Evolutionary conservation across 129 eudicot species (phyloP), one percentile per base, ranked within the genome.

Genomic region (Sambucus nigra): DNA sequence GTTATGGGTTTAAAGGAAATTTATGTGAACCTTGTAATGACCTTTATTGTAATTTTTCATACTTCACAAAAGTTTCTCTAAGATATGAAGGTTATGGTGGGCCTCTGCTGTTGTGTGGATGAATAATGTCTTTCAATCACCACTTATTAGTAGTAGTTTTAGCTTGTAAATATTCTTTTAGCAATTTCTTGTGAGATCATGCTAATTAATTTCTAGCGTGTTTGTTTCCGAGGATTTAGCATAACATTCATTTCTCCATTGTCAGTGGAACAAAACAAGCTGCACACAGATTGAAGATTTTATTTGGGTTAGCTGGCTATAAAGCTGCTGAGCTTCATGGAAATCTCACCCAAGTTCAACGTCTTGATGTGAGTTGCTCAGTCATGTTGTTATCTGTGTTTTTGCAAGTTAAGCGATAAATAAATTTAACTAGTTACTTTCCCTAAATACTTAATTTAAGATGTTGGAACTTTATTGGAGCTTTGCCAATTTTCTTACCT

Each of bases 321-420:
- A 89, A 89, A 73, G 98, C 98, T 67, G 94, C 98, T 16, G 98
- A 89, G 55, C 93, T 89, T 63, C 98, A 89, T 70, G 94, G 86
- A 46, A 74, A 84, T 66, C 95, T 81, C 63, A 89, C 98, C 22
- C 98, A 89, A 76, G 83, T 86, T 47, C 98, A 89, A 58, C 98
- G 98, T 67, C 75, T 84, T 46, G 95, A 76, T 73, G 95, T 78
- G 60, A 66, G 82, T 71, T 71, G 18, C 51, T 41, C 59, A 8
- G 18, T 65, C 14, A 25, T 57, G 2, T 22, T 15, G 28, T 2
- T 42, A n/a, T 4, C 16, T 17, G 21, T 9, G 3, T 23, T 54
- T 60, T 60, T 14, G 4, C 14, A 51, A 31, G 46, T 29, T 18
- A 42, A 7, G 35, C n/a, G 6, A 35, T 12, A 28, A 3, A 39